Evolutionary conservation across 1,139 yeast genomes (phyloP).

Genomic region (Hansenula sp.): DNA sequence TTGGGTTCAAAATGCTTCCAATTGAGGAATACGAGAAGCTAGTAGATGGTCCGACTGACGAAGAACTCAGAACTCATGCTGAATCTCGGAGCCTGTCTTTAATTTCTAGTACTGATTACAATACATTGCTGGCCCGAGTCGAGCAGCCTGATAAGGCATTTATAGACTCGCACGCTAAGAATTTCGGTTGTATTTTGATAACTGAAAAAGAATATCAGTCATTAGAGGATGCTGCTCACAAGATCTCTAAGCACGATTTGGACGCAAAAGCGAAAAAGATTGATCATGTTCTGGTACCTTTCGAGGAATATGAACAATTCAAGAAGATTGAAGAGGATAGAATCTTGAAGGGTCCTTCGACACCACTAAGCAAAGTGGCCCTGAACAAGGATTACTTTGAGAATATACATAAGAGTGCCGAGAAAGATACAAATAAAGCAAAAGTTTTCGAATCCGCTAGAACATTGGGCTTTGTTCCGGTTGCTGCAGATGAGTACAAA

Average conservation of each 20-base stretch:
- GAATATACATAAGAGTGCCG: conserved; percentile 23
- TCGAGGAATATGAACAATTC: conserved; percentile 20
- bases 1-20: conserved; percentile 23
- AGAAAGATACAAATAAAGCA: conserved; percentile 25
- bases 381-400: conserved; percentile 31
- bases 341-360: conserved; percentile 11
- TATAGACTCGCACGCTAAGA: conserved; percentile 23
- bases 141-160: conserved; percentile 26
- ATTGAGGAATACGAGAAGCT: conserved; percentile 21
- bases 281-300: conserved; percentile 24
- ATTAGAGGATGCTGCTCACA: conserved; percentile 14
- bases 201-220: conserved; percentile 24
- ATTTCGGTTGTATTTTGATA: conserved; percentile 21
- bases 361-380: conserved; percentile 25
- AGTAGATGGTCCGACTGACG: conserved; percentile 23
- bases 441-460: conserved; percentile 29
- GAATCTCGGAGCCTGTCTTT: conserved; percentile 1
- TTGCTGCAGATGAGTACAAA: conserved; percentile 29
- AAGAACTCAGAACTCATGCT: conserved; percentile 22
- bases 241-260: conserved; percentile 24
- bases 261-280: conserved; percentile 22
- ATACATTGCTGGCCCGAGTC: conserved; percentile 19
- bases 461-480: conserved; percentile 31
- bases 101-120: conserved; percentile 10
- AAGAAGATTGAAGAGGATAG: conserved; percentile 3